Base-by-base conservation (phyloP, 1,139 yeast genomes). In the Wickerhamomyces sp. region DNA sequence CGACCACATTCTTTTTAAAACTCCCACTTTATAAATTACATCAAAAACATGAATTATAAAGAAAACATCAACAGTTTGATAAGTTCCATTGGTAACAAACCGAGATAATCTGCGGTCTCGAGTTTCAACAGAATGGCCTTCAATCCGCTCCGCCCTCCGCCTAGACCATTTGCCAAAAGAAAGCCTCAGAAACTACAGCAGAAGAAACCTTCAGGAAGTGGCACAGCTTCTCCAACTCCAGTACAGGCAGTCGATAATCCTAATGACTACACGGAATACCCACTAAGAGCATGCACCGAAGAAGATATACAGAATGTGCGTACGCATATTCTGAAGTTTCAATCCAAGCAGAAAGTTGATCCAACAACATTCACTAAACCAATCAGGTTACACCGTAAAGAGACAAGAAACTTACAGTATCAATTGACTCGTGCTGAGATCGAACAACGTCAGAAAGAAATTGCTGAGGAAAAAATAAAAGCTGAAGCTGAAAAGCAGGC, bases 401-500 rank as follows among this genome's bases (percentile, higher is more conserved):
- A 90, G 60, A 96, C 97, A 1, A 75, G 89, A 52, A 87, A 87
- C 57, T 69, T 90, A 59, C 96, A 87, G 58, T 86, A 85, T 56
- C 96, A 87, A 61, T 66, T 86, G 51, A 82, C 90, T 67, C 54
- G 75, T 66, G 60, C 75, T 70, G 61, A 78, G 67, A 72, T 72
- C 49, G 84, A 76, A 35, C 76, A 72, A 46, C 68, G 63, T 55
- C 72, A 56, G 61, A 67, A 55, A 53, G 70, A 65, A 44, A 64
- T 67, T 41, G 49, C 49, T 2, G 49, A 42, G 33, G 42, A 43
- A 25, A 47, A 45, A 15, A 31, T 34, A 17, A 38, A 37, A 18
- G 27, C 40, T 10, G 54, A 50, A 3, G 49, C 46, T 14, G 48
- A 43, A 14, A 48, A 40, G 37, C 40, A 38, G 7, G 31, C 28